A percentile compares a stretch with the other conserved stretches of the same genome.
Evolutionary conservation across 768 basidiomycete genomes (phyloP).

Genomic region (Chalciporus piperatus): DNA sequence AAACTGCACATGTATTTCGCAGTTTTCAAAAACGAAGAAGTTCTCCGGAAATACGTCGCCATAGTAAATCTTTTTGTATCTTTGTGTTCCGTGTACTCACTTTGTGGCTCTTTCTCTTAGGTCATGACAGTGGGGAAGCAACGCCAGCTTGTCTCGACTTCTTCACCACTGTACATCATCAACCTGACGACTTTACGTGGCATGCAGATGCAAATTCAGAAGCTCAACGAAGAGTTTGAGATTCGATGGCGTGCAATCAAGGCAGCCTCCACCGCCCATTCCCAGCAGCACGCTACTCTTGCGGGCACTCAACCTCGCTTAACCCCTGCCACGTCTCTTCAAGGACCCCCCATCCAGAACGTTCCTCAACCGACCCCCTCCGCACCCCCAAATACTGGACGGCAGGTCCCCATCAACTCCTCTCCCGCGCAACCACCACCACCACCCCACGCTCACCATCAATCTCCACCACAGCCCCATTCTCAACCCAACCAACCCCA

Average conservation of each 20-base stretch:
- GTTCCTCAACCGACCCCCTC: slow-evolving; percentile 18
- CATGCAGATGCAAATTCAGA: slow-evolving; percentile 44
- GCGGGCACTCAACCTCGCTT: slow-evolving; percentile 1
- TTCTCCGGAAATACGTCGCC: slow-evolving; percentile 47
- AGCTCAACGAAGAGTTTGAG: slow-evolving; percentile 41
- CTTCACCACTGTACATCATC: slow-evolving; percentile 33
- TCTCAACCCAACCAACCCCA: slow-evolving; percentile 9
- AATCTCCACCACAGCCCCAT: slow-evolving; percentile 7
- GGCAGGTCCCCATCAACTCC: slow-evolving; percentile 31
- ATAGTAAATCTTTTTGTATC: slow-evolving; percentile 45
- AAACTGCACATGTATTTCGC: slow-evolving; percentile 48
- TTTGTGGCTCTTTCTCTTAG: slow-evolving; percentile 27
- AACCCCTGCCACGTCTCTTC: slow-evolving; percentile 5
- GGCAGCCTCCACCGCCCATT: slow-evolving; percentile 2
- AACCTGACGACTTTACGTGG: slow-evolving; percentile 37
- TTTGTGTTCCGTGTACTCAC: slow-evolving; percentile 10
- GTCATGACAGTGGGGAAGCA: slow-evolving; percentile 42
- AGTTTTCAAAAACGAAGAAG: slow-evolving; percentile 46
- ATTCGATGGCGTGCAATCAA: slow-evolving; percentile 27
- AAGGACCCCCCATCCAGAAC: slow-evolving; percentile 20
- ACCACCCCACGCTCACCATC: slow-evolving; percentile 9
- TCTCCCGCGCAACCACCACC: slow-evolving; percentile 14
- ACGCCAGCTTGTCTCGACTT: slow-evolving; percentile 21
- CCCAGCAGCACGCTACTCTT: slow-evolving; percentile 4
- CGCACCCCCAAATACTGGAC: slow-evolving; percentile 26